Evolutionary conservation across 1,284 basidiomycete species (phyloP), one percentile per base, ranked within the genome.

Genomic region (Ustanciosporium gigantosporum): DNA sequence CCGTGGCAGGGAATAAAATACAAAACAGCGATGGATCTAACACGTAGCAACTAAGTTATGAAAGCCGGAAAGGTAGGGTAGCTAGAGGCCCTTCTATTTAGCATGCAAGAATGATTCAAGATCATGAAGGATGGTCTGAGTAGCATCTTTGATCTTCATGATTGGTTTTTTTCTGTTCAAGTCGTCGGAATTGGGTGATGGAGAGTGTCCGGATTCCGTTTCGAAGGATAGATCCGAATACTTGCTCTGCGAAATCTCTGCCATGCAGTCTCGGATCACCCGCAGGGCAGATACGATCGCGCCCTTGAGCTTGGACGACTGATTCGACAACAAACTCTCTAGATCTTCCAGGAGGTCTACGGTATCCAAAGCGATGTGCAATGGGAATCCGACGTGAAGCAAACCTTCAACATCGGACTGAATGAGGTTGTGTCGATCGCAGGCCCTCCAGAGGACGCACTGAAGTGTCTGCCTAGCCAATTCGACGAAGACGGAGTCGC

Each of bases 281-380:
- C 24, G 23, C 3, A 64, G 22, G 14, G 53, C 49, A 9, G 43
- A 42, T 5, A 14, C 21, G 11, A 35, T 19, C 11, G 32, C 8
- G 11, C 8, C 14, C 14, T 9, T 8, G 11, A 19, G 32, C 8
- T 9, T 35, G 11, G 32, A 35, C 14, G 32, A 8, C 14, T 13
- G 11, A n/a, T 29, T 29, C 27, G 9, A n/a, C 9, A 29, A n/a
- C 27, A 29, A n/a, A 29, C 27, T 29, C 9, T 62, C 39, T 6
- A 58, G 43, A n/a, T 64, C 60, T 15, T 64, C 60, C 17, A 64
- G 50, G 39, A 64, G 31, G 29, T 64, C 60, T 8, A 64, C 43
- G 25, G 53, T 53, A 23, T 58, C 53, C 14, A 64, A 46, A 6
- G 53, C 60, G 20, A 64, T 49, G 25, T 58, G 60, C 8, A 64